These are phyloP conservation scores for Paspalum notatum DNA, from an alignment of 176 grass and related monocot species.

Conservation along the genomic window DNA sequence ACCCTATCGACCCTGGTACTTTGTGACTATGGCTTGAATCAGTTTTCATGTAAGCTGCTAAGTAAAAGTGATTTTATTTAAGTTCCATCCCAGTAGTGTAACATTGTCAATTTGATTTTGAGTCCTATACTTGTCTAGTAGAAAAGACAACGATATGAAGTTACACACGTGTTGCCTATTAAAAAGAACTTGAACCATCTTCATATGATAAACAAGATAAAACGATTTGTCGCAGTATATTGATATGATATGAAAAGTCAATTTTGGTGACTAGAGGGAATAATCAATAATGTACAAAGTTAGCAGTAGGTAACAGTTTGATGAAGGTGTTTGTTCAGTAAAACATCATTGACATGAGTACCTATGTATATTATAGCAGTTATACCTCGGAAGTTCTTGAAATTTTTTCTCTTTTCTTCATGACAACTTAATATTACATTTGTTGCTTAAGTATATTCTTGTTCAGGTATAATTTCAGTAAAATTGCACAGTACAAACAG, in stretches of 20 bases:
- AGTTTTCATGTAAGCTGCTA: slow-evolving; percentile 6
- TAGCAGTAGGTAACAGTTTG: background rate
- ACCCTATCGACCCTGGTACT: too few relatives aligned
- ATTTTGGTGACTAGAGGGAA: background rate
- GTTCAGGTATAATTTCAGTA: slow-evolving; percentile 93
- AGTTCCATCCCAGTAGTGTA: background rate
- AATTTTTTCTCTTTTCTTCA: background rate
- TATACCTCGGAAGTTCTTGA: background rate
- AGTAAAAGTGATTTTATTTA: slow-evolving; percentile 1
- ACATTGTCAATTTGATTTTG: slow-evolving; percentile 3
- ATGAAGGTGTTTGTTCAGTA: background rate
- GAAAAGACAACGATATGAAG: background rate
- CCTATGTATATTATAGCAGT: background rate
- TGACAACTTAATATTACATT: background rate
- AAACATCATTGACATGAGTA: background rate
- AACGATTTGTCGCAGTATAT: background rate
- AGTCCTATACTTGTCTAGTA: background rate
- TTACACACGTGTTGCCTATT: background rate
- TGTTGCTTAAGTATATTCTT: slow-evolving; percentile 13
- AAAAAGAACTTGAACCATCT: background rate
- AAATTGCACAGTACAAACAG: slow-evolving; percentile 96
- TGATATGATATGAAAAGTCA: background rate
- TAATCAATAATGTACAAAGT: background rate
- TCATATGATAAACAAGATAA: background rate
- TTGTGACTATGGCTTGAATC: too few relatives aligned